Base-by-base conservation (phyloP, 2,329 filamentous ascomycete genomes). In the Aspergillus japonicus region DNA sequence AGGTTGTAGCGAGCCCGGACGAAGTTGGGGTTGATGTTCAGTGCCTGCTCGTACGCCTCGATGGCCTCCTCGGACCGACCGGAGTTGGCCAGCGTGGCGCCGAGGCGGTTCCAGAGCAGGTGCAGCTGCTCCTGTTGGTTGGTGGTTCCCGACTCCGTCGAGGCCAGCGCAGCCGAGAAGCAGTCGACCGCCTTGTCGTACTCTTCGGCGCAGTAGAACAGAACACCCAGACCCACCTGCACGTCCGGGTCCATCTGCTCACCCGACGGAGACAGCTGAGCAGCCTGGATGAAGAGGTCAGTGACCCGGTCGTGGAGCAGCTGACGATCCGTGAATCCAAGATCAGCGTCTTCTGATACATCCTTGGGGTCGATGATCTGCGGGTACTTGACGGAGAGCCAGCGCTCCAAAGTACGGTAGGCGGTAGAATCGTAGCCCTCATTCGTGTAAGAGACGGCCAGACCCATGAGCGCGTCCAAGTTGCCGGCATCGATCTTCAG, bases 111-210 rank as follows among this genome's bases (percentile, higher is more conserved):
- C 95, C 95, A 99, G 31, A 99, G 87, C 21, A 99, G 86, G 73
- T 98, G 95, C 1, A 97, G 82, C 77, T 97, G 92, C 70, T 89
- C 88, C 69, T 88, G 87, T 63, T 91, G 88, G 78, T 97, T 98
- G 61, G 88, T 89, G 8, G 87, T 86, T 60, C 95, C 95, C 39
- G 88, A 85, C 76, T 96, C 92, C 0, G 91, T 92, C 24, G 87
- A 91, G 60, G 91, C 90, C 24, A 99, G 86, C 0, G 96, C 94
- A 0, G 94, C 89, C 58, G 89, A 90, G 85, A 99, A 99, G 82
- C 96, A 99, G 81, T 99, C 95, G 42, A 99, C 94, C 0, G 95
- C 95, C 80, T 99, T 99, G 74, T 95, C 91, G 80, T 97, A 98
- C 73, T 98, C 94, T 77, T 99, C 95, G 31, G 91, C 92, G 54